Evolutionary conservation across 176 grass and related monocot species (phyloP).

Genomic region (Hyparrhenia diplandra): DNA sequence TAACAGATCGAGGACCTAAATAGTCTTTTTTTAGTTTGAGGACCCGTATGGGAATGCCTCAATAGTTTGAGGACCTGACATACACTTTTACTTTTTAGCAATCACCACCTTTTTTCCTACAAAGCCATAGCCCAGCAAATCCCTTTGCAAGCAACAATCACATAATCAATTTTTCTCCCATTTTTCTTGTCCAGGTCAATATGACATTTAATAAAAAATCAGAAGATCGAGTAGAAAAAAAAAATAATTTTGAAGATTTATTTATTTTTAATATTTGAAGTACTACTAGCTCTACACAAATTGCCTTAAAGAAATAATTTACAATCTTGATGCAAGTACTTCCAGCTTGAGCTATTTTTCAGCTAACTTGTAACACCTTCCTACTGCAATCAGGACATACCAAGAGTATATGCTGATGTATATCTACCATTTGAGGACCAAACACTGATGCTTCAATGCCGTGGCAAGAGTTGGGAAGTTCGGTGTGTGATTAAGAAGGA

Average conservation of each 20-base stretch:
- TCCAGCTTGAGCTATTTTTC: not conserved
- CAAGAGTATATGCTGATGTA: not conserved
- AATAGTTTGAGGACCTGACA: no score
- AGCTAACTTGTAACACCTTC: not conserved
- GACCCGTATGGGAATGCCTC: no score
- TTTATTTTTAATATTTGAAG: no score
- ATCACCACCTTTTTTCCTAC: no score
- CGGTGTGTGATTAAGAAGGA: not conserved
- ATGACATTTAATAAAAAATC: not conserved
- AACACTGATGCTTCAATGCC: not conserved
- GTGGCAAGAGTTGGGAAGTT: slow-evolving; percentile 14
- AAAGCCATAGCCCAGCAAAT: not conserved
- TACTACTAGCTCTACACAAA: no score
- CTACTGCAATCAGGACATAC: not conserved
- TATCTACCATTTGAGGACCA: slow-evolving; percentile 20
- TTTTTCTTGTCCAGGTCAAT: not conserved
- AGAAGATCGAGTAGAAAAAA: not conserved
- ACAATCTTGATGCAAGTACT: not conserved
- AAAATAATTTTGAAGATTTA: no score
- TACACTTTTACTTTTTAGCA: no score
- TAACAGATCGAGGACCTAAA: no score
- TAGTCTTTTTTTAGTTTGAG: no score
- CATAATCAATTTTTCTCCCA: not conserved
- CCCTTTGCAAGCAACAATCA: not conserved
- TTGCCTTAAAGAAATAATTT: not conserved